Conservation (phyloP, 192 early-diverging fungal genomes). For the Geosiphon pyriformis region DNA sequence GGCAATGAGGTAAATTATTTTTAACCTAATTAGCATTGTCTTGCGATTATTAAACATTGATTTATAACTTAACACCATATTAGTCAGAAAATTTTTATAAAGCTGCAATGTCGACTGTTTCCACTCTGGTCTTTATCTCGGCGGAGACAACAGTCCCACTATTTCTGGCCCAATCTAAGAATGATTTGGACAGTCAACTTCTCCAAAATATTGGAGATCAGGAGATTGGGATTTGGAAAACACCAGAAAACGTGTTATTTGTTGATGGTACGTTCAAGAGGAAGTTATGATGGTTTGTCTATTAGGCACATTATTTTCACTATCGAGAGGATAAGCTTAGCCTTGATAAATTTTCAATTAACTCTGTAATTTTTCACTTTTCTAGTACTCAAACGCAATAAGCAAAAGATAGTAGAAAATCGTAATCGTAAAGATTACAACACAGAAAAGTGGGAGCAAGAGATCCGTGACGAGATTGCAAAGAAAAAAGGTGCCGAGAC, state of each 20-base stretch:
- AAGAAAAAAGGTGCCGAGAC: constrained; percentile 51
- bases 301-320: no score
- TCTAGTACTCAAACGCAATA: constrained; percentile 47
- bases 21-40: constrained; percentile 18
- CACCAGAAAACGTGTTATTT: constrained; percentile 61
- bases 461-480: constrained; percentile 66
- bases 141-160: constrained; percentile 46
- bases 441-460: constrained; percentile 76
- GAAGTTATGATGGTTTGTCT: not conserved
- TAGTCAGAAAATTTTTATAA: constrained; percentile 45
- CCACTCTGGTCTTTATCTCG: constrained; percentile 55
- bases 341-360: no score
- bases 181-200: constrained; percentile 43
- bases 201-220: constrained; percentile 46
- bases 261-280: constrained; percentile 43
- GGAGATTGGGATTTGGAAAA: constrained; percentile 69
- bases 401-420: constrained; percentile 43
- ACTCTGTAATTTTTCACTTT: no score
- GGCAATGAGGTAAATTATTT: constrained; percentile 29
- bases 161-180: constrained; percentile 42
- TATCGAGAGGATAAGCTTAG: no score
- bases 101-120: constrained; percentile 59
- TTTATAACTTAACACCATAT: constrained; percentile 31
- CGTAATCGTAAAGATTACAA: constrained; percentile 49
- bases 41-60: constrained; percentile 29